phyloP scores from a whole-genome alignment of 257 asterid genomes.

The Solanum peruvianum region DNA sequence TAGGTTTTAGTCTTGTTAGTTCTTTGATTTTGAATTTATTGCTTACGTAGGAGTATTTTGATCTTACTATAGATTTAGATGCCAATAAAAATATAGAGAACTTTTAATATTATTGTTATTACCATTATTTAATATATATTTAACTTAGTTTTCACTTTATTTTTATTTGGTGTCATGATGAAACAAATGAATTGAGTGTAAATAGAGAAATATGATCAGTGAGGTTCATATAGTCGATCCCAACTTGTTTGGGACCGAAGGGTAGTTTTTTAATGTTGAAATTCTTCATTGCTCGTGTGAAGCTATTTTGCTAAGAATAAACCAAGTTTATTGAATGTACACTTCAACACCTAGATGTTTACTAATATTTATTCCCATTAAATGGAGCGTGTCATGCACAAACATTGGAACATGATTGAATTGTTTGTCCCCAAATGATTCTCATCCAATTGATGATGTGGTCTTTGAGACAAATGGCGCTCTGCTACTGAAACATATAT shows the following conservation, averaged over 20 bases:
- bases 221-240: not conserved
- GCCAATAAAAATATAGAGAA: not conserved
- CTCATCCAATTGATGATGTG: not conserved
- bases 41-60: not conserved
- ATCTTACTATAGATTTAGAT: not conserved
- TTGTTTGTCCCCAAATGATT: not conserved
- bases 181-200: not conserved
- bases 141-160: not conserved
- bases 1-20: not conserved
- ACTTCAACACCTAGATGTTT: not conserved
- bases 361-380: not conserved
- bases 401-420: not conserved
- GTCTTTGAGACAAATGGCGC: not conserved
- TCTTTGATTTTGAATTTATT: not conserved
- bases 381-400: not conserved
- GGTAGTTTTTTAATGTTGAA: not conserved
- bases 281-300: not conserved
- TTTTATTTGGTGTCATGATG: not conserved
- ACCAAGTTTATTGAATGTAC: not conserved
- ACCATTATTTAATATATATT: not conserved
- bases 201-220: not conserved
- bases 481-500: not conserved
- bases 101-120: not conserved
- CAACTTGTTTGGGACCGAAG: not conserved
- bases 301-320: not conserved